Evolutionary conservation across 2,329 filamentous ascomycete genomes (phyloP).

Genomic region (Hypomyces perniciosus): DNA sequence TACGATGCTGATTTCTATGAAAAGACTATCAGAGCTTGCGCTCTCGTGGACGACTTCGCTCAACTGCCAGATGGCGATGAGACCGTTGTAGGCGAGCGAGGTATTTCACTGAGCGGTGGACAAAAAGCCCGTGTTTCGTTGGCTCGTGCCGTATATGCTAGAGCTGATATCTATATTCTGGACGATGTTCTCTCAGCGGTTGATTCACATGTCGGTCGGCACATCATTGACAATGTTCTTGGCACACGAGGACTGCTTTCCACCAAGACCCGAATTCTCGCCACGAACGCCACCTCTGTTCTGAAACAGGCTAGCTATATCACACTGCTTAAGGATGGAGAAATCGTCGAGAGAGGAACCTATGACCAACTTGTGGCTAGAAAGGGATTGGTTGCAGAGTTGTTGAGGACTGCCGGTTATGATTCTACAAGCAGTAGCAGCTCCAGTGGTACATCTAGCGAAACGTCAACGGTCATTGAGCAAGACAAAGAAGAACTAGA

Average conservation of each 20-base stretch:
- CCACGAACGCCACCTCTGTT: constrained; percentile 92
- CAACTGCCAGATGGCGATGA: constrained; percentile 93
- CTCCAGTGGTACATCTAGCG: constrained; percentile 43
- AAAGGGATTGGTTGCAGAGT: constrained; percentile 81
- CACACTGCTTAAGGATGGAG: constrained; percentile 73
- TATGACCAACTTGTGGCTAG: constrained; percentile 88
- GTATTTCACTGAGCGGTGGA: constrained; percentile 91
- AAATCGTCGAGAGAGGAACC: constrained; percentile 79
- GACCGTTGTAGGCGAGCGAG: constrained; percentile 92
- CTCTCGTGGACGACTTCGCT: constrained; percentile 81
- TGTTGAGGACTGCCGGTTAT: constrained; percentile 71
- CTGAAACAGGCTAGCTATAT: constrained; percentile 87
- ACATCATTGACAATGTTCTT: constrained; percentile 91
- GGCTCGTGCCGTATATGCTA: constrained; percentile 89
- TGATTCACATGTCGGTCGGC: constrained; percentile 94
- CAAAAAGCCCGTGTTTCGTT: constrained; percentile 92
- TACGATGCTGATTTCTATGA: constrained; percentile 95
- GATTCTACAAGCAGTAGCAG: constrained; percentile 45
- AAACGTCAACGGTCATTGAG: constrained; percentile 53
- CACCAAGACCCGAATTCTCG: constrained; percentile 84
- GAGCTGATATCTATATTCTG: constrained; percentile 91
- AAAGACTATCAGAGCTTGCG: constrained; percentile 84
- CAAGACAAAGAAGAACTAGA: constrained; percentile 63
- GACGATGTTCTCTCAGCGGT: constrained; percentile 95
- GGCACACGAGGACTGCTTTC: constrained; percentile 75